Evolutionary conservation across 306 rosid species (phyloP).

Genomic region (Begonia masoniana): DNA sequence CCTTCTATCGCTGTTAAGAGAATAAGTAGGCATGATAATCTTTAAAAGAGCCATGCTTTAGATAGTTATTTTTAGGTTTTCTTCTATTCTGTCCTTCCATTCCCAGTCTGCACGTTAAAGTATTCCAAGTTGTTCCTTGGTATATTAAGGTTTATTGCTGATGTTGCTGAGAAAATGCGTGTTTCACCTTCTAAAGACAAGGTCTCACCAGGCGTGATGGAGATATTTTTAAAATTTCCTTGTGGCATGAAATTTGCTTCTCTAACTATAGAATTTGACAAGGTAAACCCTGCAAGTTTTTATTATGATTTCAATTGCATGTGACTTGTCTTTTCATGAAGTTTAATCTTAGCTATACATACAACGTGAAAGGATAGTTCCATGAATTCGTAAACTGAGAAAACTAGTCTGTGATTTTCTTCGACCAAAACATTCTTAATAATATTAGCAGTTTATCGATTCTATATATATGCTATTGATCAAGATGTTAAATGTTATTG

Average conservation of each 20-base stretch:
- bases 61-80: no score
- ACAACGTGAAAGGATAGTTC: no score
- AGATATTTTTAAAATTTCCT: constrained; percentile 64
- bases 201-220: constrained; percentile 79
- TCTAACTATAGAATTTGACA: constrained; percentile 63
- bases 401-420: no score
- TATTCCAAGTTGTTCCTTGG: constrained; percentile 98
- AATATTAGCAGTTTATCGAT: no score
- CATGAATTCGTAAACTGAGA: no score
- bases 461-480: no score
- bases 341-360: not conserved
- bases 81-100: no score
- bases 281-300: constrained; percentile 31
- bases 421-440: no score
- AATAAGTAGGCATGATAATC: no score
- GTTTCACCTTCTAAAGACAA: constrained; percentile 95
- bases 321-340: not conserved
- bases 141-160: constrained; percentile 69
- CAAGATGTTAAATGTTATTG: no score
- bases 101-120: constrained; percentile 28
- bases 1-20: no score
- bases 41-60: no score
- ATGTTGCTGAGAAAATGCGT: constrained; percentile 53
- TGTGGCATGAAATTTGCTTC: constrained; percentile 67
- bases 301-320: not conserved